Evolutionary conservation across 441 rosid genomes (phyloP), one percentile per base, ranked within the genome.

Genomic region (Raphanus hybrid): DNA sequence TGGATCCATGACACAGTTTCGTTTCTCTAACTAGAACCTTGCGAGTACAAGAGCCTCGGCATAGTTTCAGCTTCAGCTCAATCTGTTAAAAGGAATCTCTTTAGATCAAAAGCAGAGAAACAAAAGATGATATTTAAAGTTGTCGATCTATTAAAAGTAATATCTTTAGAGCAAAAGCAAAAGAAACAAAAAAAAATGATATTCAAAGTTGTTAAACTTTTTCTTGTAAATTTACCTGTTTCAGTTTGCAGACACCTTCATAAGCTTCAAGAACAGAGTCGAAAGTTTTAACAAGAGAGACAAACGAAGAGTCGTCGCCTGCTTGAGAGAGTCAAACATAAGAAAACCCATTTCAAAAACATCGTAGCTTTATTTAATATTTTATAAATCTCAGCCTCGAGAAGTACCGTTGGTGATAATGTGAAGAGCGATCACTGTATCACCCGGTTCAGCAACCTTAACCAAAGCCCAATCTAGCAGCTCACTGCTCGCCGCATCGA

Each of bases 181-280:
- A 29, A 18, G 1, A 18, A 18, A 18, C 1, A 29, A 29, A 29
- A 4, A 29, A 29, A 29, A 29, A 29, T 4, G 34, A 29, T 29
- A 29, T 29, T 29, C 34, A 29, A 29, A 29, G 34, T 29, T 29
- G 34, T 29, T 1, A 16, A 16, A 0, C 18, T 16, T 16, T 16
- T 16, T 16, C 1, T 16, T 16, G 18, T 63, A 34, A 6, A 20
- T 9, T 20, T 35, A 64, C 95, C 90, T 88, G 89, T 80, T 88
- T 90, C 82, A 88, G 65, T 74, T 86, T 87, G 84, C 95, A 88
- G 90, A 90, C 88, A 68, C 90, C 95, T 78, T 90, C 91, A 48
- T 88, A 90, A 32, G 85, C 90, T 20, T 81, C 82, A 41, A 88
- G 91, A 83, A 88, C 81, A 63, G 90, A 83, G 76, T 90, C 88